Percentiles rank a stretch among this genome's conserved stretches.
Evolutionary conservation across 148 eudicot species (phyloP).

Genomic region (Rhododendron kiyosumense): DNA sequence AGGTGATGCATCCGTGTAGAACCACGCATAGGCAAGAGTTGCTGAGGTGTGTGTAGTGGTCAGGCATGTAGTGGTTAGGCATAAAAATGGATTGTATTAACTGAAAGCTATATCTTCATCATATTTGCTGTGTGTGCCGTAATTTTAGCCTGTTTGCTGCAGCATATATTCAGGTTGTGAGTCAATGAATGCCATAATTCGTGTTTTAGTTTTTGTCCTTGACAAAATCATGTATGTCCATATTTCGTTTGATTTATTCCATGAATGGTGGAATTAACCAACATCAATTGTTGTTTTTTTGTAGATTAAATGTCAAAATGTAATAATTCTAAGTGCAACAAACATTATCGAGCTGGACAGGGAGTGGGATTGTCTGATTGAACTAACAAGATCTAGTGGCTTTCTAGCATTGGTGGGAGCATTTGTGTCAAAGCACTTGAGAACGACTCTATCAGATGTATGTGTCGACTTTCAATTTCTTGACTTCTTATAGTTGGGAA

Average conservation of each 20-base stretch:
- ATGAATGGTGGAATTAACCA: not conserved
- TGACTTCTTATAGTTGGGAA: not conserved
- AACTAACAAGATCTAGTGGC: conserved; percentile 43
- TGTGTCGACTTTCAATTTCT: conserved; percentile 15
- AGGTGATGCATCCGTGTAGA: not conserved
- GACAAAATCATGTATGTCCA: not conserved
- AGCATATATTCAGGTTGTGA: not conserved
- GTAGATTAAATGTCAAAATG: conserved; percentile 87
- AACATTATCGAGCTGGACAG: conserved; percentile 65
- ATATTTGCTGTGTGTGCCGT: not conserved
- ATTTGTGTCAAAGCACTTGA: conserved; percentile 56
- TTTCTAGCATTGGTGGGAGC: conserved; percentile 40
- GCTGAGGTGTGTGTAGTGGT: not conserved
- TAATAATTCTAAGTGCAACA: conserved; percentile 64
- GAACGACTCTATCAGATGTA: conserved; percentile 71
- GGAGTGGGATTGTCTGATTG: conserved; percentile 82
- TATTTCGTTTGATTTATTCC: not conserved
- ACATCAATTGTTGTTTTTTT: conserved; percentile 21
- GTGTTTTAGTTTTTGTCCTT: not conserved
- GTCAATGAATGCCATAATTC: not conserved
- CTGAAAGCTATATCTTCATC: not conserved
- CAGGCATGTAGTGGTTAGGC: not conserved
- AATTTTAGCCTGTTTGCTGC: not conserved
- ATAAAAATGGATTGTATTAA: not conserved
- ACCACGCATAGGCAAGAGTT: not conserved